Conservation (phyloP, 176 grass and related monocot species). For the Stipa capillata region DNA sequence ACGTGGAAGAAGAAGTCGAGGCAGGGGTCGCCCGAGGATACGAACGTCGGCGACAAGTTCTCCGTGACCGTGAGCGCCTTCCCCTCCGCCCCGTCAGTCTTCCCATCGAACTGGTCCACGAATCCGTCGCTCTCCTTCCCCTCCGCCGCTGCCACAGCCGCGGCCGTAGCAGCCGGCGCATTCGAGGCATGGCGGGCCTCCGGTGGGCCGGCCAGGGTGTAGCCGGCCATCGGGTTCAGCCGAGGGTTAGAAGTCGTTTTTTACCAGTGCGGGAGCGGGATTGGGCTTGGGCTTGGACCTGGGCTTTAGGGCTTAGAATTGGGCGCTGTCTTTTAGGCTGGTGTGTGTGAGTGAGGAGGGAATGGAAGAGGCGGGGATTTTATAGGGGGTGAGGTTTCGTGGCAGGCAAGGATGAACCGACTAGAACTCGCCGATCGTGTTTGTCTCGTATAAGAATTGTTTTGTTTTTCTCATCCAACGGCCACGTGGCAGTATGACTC, state of each 20-base stretch:
- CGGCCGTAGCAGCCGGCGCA: not conserved
- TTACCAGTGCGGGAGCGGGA: not conserved
- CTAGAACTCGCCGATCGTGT: not conserved
- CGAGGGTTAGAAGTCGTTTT: too few species aligned
- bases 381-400: slow-evolving; percentile 34
- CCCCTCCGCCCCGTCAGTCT: not conserved
- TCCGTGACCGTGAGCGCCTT: slow-evolving; percentile 49
- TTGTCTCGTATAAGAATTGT: too few species aligned
- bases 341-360: not conserved
- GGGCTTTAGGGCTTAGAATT: too few species aligned
- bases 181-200: slow-evolving; percentile 11
- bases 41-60: slow-evolving; percentile 51
- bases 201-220: slow-evolving; percentile 47
- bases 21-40: slow-evolving; percentile 58
- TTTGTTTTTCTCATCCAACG: too few species aligned
- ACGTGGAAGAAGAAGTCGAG: slow-evolving; percentile 84
- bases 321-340: too few species aligned
- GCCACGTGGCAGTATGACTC: too few species aligned
- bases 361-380: not conserved
- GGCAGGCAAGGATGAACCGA: slow-evolving; percentile 33
- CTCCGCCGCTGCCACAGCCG: not conserved
- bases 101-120: slow-evolving; percentile 11
- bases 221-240: not conserved
- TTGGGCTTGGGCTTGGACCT: not conserved
- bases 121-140: not conserved